Evolutionary conservation across 2,329 filamentous ascomycete genomes (phyloP).

Genomic region (Kalaharituber pfeilii): DNA sequence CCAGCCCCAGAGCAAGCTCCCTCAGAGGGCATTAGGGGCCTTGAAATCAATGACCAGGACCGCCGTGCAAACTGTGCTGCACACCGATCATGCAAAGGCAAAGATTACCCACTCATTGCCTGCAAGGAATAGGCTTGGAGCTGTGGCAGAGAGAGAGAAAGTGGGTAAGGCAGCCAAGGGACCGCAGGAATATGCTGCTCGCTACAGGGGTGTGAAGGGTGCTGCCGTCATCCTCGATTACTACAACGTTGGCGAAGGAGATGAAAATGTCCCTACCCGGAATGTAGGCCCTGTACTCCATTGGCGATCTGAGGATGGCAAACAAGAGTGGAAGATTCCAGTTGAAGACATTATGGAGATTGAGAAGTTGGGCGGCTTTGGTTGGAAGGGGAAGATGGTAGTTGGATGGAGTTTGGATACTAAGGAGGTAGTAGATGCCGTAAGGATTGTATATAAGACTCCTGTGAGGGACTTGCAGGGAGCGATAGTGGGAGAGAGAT

Average conservation of each 20-base stretch:
- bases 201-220: neutral
- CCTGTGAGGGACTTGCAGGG: neutral
- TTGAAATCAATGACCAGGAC: constrained; percentile 55
- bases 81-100: constrained; percentile 54
- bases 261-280: neutral
- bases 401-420: constrained; percentile 62
- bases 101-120: constrained; percentile 40
- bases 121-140: constrained; percentile 52
- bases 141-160: constrained; percentile 25
- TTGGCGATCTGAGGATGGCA: neutral
- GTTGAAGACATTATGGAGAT: constrained; percentile 55
- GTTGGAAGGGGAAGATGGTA: constrained; percentile 70
- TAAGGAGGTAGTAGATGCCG: constrained; percentile 57
- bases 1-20: neutral
- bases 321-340: constrained; percentile 49
- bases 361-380: constrained; percentile 62
- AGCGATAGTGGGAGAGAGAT: neutral
- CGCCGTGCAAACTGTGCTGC: constrained; percentile 53
- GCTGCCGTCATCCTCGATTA: neutral
- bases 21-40: constrained; percentile 38
- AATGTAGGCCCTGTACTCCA: neutral
- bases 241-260: no score
- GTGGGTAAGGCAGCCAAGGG: constrained; percentile 11
- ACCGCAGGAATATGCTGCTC: neutral
- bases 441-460: constrained; percentile 44